Conservation (phyloP, 805 yeast genomes). For the Candida taoyuanica region DNA sequence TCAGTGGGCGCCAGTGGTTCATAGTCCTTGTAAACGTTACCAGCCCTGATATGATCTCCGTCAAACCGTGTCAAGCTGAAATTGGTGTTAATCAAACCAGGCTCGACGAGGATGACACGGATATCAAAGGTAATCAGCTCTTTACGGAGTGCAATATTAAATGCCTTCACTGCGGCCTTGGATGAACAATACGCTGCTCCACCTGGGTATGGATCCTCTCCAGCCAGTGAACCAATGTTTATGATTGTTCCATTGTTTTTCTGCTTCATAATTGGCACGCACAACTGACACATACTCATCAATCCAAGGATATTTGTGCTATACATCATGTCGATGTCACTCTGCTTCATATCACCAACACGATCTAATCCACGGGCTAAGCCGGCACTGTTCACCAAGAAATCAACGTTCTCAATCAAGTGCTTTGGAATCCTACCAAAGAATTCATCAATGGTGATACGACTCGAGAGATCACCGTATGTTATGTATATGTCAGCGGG, state of each 20-base stretch:
- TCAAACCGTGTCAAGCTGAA: slow-evolving; percentile 53
- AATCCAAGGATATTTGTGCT: slow-evolving; percentile 83
- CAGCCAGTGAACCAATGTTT: slow-evolving; percentile 70
- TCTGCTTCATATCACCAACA: slow-evolving; percentile 59
- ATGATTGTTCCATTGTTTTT: slow-evolving; percentile 67
- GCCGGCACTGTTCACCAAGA: slow-evolving; percentile 68
- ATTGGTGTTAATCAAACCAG: slow-evolving; percentile 64
- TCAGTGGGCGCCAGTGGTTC: slow-evolving; percentile 55
- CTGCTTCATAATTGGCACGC: slow-evolving; percentile 60
- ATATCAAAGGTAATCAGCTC: slow-evolving; percentile 65
- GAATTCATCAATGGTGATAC: slow-evolving; percentile 47
- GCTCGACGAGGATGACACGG: slow-evolving; percentile 58
- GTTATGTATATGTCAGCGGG: slow-evolving; percentile 34
- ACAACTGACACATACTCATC: slow-evolving; percentile 74
- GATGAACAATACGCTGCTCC: slow-evolving; percentile 74
- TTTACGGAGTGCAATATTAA: slow-evolving; percentile 64
- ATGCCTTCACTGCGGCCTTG: slow-evolving; percentile 68
- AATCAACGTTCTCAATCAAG: slow-evolving; percentile 55
- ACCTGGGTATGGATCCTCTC: slow-evolving; percentile 58
- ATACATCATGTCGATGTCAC: slow-evolving; percentile 71
- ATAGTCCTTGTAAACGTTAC: slow-evolving; percentile 49
- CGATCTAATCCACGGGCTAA: slow-evolving; percentile 74
- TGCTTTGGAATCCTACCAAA: slow-evolving; percentile 43
- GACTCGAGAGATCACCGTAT: slow-evolving; percentile 52
- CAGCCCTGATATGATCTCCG: slow-evolving; percentile 49